Conservation (phyloP, 1,139 yeast species). For the Hyphopichia fennica region DNA sequence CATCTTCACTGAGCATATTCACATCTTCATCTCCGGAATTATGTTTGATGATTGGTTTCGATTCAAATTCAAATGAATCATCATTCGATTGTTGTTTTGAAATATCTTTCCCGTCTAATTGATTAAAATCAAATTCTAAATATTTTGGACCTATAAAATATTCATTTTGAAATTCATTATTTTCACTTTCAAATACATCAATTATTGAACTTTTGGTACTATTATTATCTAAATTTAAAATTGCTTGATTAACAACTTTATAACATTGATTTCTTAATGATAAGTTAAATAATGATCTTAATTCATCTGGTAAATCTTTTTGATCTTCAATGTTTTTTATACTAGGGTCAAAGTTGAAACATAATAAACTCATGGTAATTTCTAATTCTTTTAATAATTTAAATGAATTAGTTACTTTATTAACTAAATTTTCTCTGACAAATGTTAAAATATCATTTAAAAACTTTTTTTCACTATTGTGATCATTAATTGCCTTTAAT, state of each 20-base stretch:
- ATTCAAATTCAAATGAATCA: constrained; percentile 9
- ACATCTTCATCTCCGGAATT: constrained; percentile 8
- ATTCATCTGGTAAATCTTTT: constrained; percentile 51
- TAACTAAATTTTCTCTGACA: constrained; percentile 60
- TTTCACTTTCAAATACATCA: constrained; percentile 1
- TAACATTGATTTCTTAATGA: constrained; percentile 59
- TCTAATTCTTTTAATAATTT: constrained; percentile 62
- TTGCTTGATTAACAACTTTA: constrained; percentile 55
- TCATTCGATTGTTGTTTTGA: constrained; percentile 4
- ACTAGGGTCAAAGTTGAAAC: constrained; percentile 49
- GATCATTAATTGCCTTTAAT: constrained; percentile 10
- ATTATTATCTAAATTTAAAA: constrained; percentile 26
- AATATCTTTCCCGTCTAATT: constrained; percentile 7
- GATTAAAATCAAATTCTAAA: constrained; percentile 16
- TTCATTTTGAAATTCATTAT: constrained; percentile 13
- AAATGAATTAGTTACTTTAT: constrained; percentile 53
- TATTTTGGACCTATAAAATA: constrained; percentile 18
- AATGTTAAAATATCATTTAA: constrained; percentile 58
- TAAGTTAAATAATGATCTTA: constrained; percentile 51
- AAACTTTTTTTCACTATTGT: constrained; percentile 44
- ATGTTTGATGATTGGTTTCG: constrained; percentile 2
- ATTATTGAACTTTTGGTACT: neutral
- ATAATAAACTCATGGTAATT: constrained; percentile 67
- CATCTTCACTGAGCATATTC: constrained; percentile 11
- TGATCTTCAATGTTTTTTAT: constrained; percentile 33